Evolutionary conservation across 768 basidiomycete species (phyloP).

Genomic region (Mycena galopus): DNA sequence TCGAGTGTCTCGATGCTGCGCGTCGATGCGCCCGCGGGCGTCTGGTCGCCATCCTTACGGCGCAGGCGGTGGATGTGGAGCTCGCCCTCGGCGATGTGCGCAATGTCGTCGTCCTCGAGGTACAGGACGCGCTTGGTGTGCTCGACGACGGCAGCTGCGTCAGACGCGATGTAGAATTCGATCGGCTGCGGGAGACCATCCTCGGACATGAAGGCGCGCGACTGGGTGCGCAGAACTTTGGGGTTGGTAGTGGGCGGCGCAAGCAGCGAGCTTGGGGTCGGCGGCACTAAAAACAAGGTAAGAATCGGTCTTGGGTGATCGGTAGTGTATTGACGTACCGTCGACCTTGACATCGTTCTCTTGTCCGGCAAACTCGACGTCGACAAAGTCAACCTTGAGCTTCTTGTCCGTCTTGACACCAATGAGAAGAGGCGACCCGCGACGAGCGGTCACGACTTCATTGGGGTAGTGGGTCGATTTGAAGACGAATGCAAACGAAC

Average conservation of each 20-base stretch:
- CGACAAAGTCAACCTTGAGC: slow-evolving; percentile 99
- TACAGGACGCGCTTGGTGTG: slow-evolving; percentile 99
- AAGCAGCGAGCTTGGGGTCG: slow-evolving; percentile 71
- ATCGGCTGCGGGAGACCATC: slow-evolving; percentile 99
- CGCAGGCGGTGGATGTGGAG: slow-evolving; percentile 98
- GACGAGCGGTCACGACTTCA: slow-evolving; percentile 94
- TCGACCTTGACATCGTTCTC: slow-evolving; percentile 64
- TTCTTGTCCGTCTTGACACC: slow-evolving; percentile 99
- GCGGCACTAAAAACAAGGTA: slow-evolving; percentile 50
- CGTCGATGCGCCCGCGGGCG: slow-evolving; percentile 75
- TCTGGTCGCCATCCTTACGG: slow-evolving; percentile 77
- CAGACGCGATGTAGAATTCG: slow-evolving; percentile 99
- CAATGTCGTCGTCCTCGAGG: slow-evolving; percentile 99
- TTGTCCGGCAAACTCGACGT: slow-evolving; percentile 92
- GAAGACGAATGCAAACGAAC: slow-evolving; percentile 99
- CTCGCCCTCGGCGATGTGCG: slow-evolving; percentile 96
- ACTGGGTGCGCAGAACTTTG: slow-evolving; percentile 93
- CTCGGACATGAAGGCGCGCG: slow-evolving; percentile 97
- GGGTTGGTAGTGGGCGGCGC: slow-evolving; percentile 74
- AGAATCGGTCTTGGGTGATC: background rate
- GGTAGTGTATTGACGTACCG: slow-evolving; percentile 48
- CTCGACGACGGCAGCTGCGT: slow-evolving; percentile 95
- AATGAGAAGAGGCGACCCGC: slow-evolving; percentile 95
- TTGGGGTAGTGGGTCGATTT: slow-evolving; percentile 96
- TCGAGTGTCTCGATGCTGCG: slow-evolving; percentile 98